phyloP scores from a whole-genome alignment of 2,329 filamentous ascomycete genomes.

The Conoideocrella luteorostrata region DNA sequence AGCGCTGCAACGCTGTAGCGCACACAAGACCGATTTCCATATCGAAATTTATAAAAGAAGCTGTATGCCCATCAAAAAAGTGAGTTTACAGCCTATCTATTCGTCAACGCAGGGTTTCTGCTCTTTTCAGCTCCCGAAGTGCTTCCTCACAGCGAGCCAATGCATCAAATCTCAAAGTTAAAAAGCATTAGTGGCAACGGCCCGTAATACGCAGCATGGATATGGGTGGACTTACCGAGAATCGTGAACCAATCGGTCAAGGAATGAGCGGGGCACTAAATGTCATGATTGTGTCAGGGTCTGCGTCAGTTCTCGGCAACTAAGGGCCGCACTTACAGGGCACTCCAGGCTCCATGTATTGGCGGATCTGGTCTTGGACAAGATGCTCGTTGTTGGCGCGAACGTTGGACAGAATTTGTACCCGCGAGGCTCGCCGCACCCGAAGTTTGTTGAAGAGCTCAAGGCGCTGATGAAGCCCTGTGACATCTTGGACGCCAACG shows the following conservation, averaged over 20 bases:
- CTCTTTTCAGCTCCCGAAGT: not conserved
- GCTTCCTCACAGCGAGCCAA: not conserved
- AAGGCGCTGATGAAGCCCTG: not conserved
- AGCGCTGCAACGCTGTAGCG: too few species aligned
- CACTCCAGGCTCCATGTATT: constrained; percentile 6
- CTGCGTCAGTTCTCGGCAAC: not conserved
- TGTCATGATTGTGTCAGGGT: not conserved
- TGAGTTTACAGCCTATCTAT: too few species aligned
- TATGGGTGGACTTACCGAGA: not conserved
- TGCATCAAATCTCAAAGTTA: not conserved
- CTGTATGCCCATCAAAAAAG: too few species aligned
- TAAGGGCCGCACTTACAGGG: not conserved
- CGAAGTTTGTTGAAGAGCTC: constrained; percentile 3
- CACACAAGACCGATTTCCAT: too few species aligned
- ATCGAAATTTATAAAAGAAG: too few species aligned
- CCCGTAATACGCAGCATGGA: not conserved
- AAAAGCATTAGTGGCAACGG: not conserved
- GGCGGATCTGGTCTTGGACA: constrained; percentile 1
- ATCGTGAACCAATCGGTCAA: not conserved
- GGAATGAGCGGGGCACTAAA: not conserved
- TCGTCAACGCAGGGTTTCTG: not conserved
- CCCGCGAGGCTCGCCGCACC: constrained; percentile 1
- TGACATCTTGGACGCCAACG: not conserved
- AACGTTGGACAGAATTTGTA: constrained; percentile 5
- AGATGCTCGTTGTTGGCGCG: constrained; percentile 5